Conservation (phyloP, 345 rosid species). For the Rhizophora mangle region DNA sequence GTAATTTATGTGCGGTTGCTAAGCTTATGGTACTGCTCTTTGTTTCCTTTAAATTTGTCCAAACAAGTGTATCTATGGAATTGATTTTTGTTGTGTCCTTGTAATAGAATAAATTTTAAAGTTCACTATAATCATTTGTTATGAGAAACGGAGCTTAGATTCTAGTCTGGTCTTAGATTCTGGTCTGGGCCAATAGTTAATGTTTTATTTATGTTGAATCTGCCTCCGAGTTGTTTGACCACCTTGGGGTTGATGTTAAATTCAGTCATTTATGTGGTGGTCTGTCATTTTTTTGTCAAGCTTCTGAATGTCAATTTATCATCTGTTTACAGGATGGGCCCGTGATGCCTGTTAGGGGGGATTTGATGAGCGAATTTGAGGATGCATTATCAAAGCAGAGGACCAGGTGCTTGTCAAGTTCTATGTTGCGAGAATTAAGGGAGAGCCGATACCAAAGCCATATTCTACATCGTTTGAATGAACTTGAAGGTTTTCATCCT, state of each 20-base stretch:
- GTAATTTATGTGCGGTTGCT: too few species aligned
- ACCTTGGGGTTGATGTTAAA: background rate
- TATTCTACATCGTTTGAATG: constrained; percentile 62
- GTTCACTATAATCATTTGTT: background rate
- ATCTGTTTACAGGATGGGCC: constrained; percentile 37
- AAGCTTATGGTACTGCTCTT: too few species aligned
- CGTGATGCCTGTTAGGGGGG: constrained; percentile 39
- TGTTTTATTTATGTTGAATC: background rate
- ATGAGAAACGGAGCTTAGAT: background rate
- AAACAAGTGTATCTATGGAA: too few species aligned
- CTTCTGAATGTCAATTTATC: constrained; percentile 17
- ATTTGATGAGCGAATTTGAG: constrained; percentile 76
- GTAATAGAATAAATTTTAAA: background rate
- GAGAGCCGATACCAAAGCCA: constrained; percentile 57
- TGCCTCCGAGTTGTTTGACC: background rate
- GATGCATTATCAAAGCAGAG: constrained; percentile 73
- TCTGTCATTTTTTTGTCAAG: background rate
- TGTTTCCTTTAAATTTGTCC: too few species aligned
- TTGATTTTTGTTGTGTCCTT: background rate
- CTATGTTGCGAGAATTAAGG: constrained; percentile 44
- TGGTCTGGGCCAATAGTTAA: background rate
- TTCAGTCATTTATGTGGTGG: background rate
- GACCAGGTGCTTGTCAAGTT: constrained; percentile 51
- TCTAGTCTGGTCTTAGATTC: background rate
- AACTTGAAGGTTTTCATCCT: constrained; percentile 72